Conservation (phyloP, 1,139 yeast genomes). For the Magnusiomyces sp. region DNA sequence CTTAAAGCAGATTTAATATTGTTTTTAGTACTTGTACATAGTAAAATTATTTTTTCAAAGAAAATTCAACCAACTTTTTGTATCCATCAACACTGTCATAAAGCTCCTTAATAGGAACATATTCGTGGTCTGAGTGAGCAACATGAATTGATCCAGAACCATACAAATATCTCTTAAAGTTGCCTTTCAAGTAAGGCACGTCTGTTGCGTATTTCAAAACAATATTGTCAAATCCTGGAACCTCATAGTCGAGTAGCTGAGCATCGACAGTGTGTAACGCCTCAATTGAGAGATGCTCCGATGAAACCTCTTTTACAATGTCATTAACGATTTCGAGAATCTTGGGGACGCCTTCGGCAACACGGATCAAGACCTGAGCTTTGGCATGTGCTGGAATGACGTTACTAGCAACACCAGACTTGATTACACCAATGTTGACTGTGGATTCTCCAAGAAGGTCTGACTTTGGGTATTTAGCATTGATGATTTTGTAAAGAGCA, state of each 20-base stretch:
- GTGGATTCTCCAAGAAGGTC: conserved; percentile 54
- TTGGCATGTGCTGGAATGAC: conserved; percentile 54
- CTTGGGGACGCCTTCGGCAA: conserved; percentile 38
- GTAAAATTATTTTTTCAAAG: conserved; percentile 13
- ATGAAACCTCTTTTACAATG: conserved; percentile 34
- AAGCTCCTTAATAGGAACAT: conserved; percentile 44
- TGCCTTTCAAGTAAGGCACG: conserved; percentile 42
- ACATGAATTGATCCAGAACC: conserved; percentile 64
- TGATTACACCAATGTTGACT: conserved; percentile 48
- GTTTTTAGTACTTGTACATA: too few species aligned
- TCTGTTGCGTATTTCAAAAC: conserved; percentile 58
- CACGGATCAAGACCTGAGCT: conserved; percentile 46
- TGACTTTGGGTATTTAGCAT: conserved; percentile 40
- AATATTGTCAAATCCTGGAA: conserved; percentile 54
- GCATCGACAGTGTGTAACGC: conserved; percentile 32
- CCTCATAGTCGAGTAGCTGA: conserved; percentile 46
- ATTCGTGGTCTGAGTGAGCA: conserved; percentile 59
- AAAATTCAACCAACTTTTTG: conserved; percentile 37
- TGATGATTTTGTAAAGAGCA: conserved; percentile 37
- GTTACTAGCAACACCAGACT: conserved; percentile 56
- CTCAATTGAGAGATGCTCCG: conserved; percentile 23
- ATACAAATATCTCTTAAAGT: conserved; percentile 44
- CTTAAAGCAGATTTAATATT: too few species aligned
- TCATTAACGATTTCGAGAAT: conserved; percentile 30
- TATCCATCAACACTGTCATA: conserved; percentile 49